Base-by-base conservation (phyloP, 768 basidiomycete genomes). In the Amanita muscaria region DNA sequence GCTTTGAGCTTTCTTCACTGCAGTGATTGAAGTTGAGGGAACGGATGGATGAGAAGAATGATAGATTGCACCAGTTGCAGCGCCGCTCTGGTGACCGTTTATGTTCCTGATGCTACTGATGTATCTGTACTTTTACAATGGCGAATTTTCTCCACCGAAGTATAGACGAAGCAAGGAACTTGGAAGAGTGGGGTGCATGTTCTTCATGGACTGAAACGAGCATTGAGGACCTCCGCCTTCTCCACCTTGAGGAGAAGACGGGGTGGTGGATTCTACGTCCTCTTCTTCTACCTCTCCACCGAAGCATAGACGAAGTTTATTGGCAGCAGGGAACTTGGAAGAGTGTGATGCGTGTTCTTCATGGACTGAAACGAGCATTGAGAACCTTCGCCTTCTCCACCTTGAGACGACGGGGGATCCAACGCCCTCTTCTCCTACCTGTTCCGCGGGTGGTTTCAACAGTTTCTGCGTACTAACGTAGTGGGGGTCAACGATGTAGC, bases 151-250 rank as follows among this genome's bases (percentile, higher is more conserved):
- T 9, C 61, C 55, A 27, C 67, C 63, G 38, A 72, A 72, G 50
- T 64, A 67, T 9, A 65, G 53, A 29, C 58, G 63, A 21, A 75
- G 62, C 47, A 16, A 15, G 7, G 24, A 39, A 38, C 8, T 24
- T 40, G 32, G 39, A 31, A 48, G 50, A 56, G 39, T n/a, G n/a
- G n/a, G n/a, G n/a, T n/a, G 49, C 61, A 33, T 58, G 65, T 35
- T 69, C 68, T 40, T 69, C 68, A 3, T 54, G 51, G 7, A 70
- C 54, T 3, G 70, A 72, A 19, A 58, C 64, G 29, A 79, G 64
- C 3, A 80, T 82, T 10, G 80, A 82, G 7, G 72, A 66, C 51
- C 78, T 80, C 82, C 82, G 83, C 54, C 75, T 78, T 33, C 79
- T 81, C 51, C 76, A 73, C 55, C 53, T n/a, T n/a, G n/a, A n/a